Conservation (phyloP, 257 asterid genomes). For the Solanum paucissectum region DNA sequence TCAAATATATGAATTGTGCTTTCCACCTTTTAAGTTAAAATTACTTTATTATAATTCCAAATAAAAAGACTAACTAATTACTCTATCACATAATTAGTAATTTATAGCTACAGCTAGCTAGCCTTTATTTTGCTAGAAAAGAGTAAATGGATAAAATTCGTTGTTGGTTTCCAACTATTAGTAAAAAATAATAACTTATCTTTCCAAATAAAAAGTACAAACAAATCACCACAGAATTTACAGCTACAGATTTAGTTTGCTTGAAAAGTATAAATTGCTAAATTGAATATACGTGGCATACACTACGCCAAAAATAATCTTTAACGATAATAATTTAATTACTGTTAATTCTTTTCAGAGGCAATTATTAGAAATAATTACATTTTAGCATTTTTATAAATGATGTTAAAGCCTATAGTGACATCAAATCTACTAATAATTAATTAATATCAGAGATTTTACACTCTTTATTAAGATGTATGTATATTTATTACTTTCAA, state of each 20-base stretch:
- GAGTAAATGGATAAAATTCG: neutral
- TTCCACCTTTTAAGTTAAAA: neutral
- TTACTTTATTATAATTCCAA: neutral
- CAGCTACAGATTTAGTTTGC: neutral
- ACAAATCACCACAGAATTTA: neutral
- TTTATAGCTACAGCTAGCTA: neutral
- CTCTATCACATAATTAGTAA: neutral
- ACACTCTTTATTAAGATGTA: neutral
- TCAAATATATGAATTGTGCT: neutral
- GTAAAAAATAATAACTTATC: neutral
- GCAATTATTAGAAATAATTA: no score
- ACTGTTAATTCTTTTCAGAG: no score
- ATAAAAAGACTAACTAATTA: neutral
- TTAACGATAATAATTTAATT: no score
- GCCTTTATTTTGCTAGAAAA: neutral
- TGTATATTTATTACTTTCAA: no score
- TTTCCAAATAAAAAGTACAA: neutral
- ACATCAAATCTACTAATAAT: no score
- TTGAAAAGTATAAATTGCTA: neutral
- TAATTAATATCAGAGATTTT: no score
- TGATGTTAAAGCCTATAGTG: no score
- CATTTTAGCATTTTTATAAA: no score
- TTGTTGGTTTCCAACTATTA: neutral
- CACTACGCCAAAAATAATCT: fast-evolving
- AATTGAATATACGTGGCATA: no score